A percentile compares a stretch with the other conserved stretches of the same genome.
These are phyloP conservation scores for Syzygium oleosum DNA, from an alignment of 345 rosid species.

Conservation along the genomic window DNA sequence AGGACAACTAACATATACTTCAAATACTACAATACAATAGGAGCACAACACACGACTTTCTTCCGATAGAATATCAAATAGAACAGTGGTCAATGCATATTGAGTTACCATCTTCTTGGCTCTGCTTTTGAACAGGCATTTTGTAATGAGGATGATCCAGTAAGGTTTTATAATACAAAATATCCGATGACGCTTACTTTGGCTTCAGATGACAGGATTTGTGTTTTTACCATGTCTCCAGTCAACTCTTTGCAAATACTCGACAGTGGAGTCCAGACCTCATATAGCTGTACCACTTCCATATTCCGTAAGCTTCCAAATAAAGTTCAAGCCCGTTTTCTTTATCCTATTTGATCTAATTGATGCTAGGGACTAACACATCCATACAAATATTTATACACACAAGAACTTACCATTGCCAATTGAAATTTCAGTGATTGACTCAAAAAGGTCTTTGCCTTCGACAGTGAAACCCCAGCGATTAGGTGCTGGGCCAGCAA, in stretches of 20 bases:
- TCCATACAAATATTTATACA: background rate
- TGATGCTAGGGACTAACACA: background rate
- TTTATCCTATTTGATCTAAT: background rate
- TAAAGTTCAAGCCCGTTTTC: background rate
- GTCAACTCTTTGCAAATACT: background rate
- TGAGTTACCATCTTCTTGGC: background rate
- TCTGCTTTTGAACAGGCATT: background rate
- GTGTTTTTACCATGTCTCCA: background rate
- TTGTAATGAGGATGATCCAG: background rate
- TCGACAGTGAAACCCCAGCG: slow-evolving; percentile 96
- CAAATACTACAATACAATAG: background rate
- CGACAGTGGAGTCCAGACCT: background rate
- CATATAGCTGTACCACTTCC: background rate
- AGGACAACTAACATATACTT: background rate
- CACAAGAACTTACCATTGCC: slow-evolving; percentile 41
- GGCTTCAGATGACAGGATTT: background rate
- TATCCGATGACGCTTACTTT: background rate
- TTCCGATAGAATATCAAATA: background rate
- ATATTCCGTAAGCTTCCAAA: background rate
- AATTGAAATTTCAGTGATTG: slow-evolving; percentile 33
- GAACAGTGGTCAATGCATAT: background rate
- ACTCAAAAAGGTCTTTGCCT: slow-evolving; percentile 68
- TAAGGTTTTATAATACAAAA: background rate
- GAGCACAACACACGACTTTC: background rate
- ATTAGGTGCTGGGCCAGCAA: slow-evolving; percentile 99